A percentile compares a stretch with the other conserved stretches of the same genome.
phyloP scores from a whole-genome alignment of 2,329 filamentous ascomycete genomes.

The Fusarium robinianum region DNA sequence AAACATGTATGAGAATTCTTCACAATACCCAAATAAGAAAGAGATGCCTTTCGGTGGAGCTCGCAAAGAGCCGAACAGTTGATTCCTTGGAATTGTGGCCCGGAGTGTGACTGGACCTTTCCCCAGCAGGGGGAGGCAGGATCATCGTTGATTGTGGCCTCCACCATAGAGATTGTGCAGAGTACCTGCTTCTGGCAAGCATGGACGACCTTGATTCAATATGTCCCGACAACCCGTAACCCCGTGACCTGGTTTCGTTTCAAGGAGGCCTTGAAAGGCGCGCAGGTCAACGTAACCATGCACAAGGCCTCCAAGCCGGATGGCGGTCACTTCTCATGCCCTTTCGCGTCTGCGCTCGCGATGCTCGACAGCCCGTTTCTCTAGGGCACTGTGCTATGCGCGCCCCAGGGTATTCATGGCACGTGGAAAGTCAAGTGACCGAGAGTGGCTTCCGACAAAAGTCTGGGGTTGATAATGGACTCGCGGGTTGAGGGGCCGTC shows the following conservation, averaged over 20 bases:
- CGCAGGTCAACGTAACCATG: too few species aligned
- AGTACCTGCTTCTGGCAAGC: neutral
- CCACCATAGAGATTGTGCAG: conserved; percentile 1
- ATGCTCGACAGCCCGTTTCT: neutral
- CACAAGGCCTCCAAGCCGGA: too few species aligned
- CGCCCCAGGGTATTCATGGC: too few species aligned
- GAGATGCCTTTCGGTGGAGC: conserved; percentile 19
- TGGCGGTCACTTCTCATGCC: too few species aligned
- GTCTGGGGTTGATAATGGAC: conserved; percentile 22
- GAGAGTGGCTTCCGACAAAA: conserved; percentile 20
- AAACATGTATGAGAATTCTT: conserved; percentile 21
- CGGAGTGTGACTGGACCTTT: conserved; percentile 8
- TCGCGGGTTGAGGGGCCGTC: conserved; percentile 28
- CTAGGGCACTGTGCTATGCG: too few species aligned
- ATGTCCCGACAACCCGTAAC: conserved; percentile 22
- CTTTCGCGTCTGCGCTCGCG: too few species aligned
- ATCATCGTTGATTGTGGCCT: conserved; percentile 1
- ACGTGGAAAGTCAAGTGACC: conserved; percentile 32
- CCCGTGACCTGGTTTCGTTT: conserved; percentile 12
- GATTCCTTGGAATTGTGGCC: too few species aligned
- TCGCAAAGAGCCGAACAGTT: too few species aligned
- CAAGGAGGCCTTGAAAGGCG: too few species aligned
- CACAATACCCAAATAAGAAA: conserved; percentile 33
- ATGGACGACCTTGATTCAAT: conserved; percentile 9
- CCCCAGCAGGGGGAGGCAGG: conserved; percentile 3